Conservation (phyloP, 176 grass and related monocot species). For the Raddia distichophylla region DNA sequence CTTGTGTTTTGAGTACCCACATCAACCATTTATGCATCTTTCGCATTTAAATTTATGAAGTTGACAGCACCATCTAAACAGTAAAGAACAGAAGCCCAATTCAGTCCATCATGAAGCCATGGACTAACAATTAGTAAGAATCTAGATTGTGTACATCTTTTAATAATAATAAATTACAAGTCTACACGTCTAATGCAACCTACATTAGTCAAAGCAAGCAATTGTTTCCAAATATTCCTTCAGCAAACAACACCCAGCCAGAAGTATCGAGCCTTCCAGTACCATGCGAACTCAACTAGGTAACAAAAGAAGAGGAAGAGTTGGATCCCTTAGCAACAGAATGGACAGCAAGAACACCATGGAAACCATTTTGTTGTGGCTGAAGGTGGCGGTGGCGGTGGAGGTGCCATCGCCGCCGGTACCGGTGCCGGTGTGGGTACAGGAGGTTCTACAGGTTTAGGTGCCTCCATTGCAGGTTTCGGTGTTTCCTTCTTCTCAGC, state of each 20-base stretch:
- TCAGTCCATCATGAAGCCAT: not conserved
- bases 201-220: not conserved
- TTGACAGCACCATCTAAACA: not conserved
- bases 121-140: not conserved
- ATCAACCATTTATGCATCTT: not conserved
- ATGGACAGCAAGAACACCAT: slow-evolving; percentile 61
- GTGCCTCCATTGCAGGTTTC: slow-evolving; percentile 15
- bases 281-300: not conserved
- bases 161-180: not conserved
- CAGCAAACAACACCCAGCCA: not conserved
- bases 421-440: not conserved
- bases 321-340: slow-evolving; percentile 50
- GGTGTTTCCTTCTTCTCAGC: not conserved
- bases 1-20: no score
- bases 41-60: not conserved
- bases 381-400: not conserved
- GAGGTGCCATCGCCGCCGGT: not conserved
- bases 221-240: not conserved
- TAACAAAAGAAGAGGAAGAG: not conserved
- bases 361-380: slow-evolving; percentile 50
- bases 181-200: slow-evolving; percentile 1
- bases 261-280: not conserved
- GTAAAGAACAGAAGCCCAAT: no score
- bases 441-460: slow-evolving; percentile 12
- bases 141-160: not conserved